Evolutionary conservation across 805 yeast species (phyloP), one percentile per base, ranked within the genome.

Genomic region (Kodamaea hsintzibuensis): DNA sequence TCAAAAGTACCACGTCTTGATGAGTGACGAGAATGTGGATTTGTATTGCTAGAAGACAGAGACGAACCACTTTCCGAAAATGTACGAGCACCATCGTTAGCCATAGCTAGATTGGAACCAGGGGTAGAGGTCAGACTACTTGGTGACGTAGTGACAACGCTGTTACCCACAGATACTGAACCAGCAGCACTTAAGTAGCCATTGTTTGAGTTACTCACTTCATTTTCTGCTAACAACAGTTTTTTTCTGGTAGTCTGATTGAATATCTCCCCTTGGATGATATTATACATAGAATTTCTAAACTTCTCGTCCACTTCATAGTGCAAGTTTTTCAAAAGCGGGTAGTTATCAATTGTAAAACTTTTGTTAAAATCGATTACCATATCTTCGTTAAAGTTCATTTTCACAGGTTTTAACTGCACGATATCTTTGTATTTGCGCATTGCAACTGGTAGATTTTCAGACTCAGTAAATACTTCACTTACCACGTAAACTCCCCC

Each of bases 331-430:
- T 52, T 55, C 39, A 64, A 52, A 10, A 63, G 40, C 0, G 70
- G 70, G 45, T 56, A 66, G 40, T 65, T 60, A 25, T 56, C 55
- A 2, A 66, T 57, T 6, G 49, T 54, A 18, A 56, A 52, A 9
- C 53, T 52, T 7, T 42, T 47, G 18, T 53, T 42, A 39, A 65
- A 63, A 19, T 51, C 55, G 6, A 55, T 51, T 1, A 66, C 40
- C 62, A 62, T 60, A 1, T 45, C 53, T 43, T 66, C 69, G n/a
- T 54, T 46, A 3, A 57, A 38, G 14, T 59, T 52, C n/a, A 62
- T 14, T 51, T 65, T 66, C n/a, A 22, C 18, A 1, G 64, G 61
- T 12, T 50, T 47, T 0, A 65, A 18, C 40, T 54, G 59, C 1
- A 66, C 35, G 3, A 65, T 55, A 45, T 64, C 68, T 10, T 47